Percentiles rank a stretch among this genome's conserved stretches.
These are phyloP conservation scores for Plicaturopsis crispa DNA, from an alignment of 768 basidiomycete species.

Conservation along the genomic window DNA sequence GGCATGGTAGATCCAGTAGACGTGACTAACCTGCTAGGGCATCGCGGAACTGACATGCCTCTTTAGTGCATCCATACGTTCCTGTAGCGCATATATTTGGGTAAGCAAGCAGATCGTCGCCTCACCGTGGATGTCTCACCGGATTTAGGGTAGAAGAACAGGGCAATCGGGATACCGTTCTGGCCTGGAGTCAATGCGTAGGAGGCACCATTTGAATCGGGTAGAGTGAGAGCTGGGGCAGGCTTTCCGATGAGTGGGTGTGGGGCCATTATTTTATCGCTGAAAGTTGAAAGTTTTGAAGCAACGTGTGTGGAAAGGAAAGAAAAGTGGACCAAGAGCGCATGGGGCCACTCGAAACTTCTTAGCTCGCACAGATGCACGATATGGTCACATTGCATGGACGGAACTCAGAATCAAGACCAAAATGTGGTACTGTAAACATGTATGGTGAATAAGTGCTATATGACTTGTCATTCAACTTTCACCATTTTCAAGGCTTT, in stretches of 20 bases:
- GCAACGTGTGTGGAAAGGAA: too few relatives aligned
- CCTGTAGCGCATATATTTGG: conserved; percentile 27
- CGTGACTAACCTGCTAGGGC: conserved; percentile 50
- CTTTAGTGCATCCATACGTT: conserved; percentile 71
- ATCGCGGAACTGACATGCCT: conserved; percentile 80
- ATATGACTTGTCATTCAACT: too few relatives aligned
- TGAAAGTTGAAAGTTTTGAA: too few relatives aligned
- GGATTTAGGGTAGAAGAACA: conserved; percentile 78
- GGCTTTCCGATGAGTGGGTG: conserved; percentile 51
- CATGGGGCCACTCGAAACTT: too few relatives aligned
- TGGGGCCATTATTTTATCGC: conserved; percentile 33
- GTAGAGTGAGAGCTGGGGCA: conserved; percentile 62
- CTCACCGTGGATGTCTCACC: conserved; percentile 28
- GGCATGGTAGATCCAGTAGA: conserved; percentile 1
- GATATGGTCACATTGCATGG: too few relatives aligned
- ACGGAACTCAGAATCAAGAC: too few relatives aligned
- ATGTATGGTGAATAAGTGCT: too few relatives aligned
- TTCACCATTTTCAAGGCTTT: too few relatives aligned
- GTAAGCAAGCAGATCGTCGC: background rate
- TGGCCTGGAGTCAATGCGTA: conserved; percentile 56
- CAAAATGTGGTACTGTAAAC: too few relatives aligned
- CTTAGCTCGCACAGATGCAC: too few relatives aligned
- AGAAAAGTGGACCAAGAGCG: too few relatives aligned
- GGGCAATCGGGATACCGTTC: conserved; percentile 49
- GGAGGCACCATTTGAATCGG: conserved; percentile 51